These are phyloP conservation scores for Leccinum ochraceum DNA, from an alignment of 768 basidiomycete genomes.

Conservation along the genomic window DNA sequence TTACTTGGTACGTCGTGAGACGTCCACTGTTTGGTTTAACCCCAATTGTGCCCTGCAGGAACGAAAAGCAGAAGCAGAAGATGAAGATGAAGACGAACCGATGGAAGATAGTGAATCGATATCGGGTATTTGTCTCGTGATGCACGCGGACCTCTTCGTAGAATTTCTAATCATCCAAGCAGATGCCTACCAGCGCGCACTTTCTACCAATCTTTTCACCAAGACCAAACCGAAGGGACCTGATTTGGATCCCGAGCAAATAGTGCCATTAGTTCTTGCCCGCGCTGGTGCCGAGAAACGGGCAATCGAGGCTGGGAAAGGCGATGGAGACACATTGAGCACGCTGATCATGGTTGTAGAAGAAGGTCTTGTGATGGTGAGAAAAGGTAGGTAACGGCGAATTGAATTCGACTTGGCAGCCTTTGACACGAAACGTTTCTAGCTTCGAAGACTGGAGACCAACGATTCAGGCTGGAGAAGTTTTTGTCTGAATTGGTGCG, in stretches of 20 bases:
- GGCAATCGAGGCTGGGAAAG: constrained; percentile 45
- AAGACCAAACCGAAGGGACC: constrained; percentile 20
- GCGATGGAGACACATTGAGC: constrained; percentile 53
- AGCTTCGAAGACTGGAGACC: constrained; percentile 73
- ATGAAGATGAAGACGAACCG: constrained; percentile 15
- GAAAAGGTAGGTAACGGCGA: constrained; percentile 44
- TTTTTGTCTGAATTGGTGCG: constrained; percentile 76
- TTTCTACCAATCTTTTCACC: constrained; percentile 55
- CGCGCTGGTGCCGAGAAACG: constrained; percentile 66
- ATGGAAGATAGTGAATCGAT: constrained; percentile 27
- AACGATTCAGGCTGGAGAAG: constrained; percentile 79
- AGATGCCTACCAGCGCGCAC: constrained; percentile 62
- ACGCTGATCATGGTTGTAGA: constrained; percentile 59
- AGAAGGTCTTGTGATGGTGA: constrained; percentile 62
- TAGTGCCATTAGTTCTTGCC: constrained; percentile 63
- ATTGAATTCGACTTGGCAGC: background rate
- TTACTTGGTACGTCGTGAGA: constrained; percentile 50
- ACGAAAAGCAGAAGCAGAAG: constrained; percentile 9
- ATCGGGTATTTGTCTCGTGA: constrained; percentile 20
- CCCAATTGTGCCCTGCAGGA: constrained; percentile 19
- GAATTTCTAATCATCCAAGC: constrained; percentile 10
- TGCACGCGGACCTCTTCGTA: background rate
- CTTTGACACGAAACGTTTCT: constrained; percentile 5
- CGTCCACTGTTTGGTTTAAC: background rate
- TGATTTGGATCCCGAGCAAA: constrained; percentile 58